Evolutionary conservation across 1,284 basidiomycete species (phyloP).

Genomic region (Coniophora puteana): DNA sequence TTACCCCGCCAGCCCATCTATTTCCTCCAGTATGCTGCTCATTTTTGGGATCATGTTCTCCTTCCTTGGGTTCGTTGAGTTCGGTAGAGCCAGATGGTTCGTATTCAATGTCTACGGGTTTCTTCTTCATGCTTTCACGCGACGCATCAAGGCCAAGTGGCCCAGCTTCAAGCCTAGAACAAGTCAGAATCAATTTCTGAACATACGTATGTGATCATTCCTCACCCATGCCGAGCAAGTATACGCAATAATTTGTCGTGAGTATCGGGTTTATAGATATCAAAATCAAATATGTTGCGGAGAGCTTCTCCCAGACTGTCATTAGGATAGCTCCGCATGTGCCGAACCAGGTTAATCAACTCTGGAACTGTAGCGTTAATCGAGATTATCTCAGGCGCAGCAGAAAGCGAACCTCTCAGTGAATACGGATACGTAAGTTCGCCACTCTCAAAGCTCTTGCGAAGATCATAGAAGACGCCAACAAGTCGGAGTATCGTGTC

Average conservation of each 20-base stretch:
- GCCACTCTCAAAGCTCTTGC: constrained; percentile 53
- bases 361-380: constrained; percentile 34
- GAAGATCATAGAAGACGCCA: constrained; percentile 58
- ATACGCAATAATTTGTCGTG: constrained; percentile 57
- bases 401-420: constrained; percentile 42
- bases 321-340: constrained; percentile 55
- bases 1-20: constrained; percentile 58
- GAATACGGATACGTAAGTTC: constrained; percentile 62
- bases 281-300: constrained; percentile 66
- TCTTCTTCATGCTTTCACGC: constrained; percentile 43
- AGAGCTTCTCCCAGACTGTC: constrained; percentile 53
- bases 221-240: constrained; percentile 55
- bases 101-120: constrained; percentile 53
- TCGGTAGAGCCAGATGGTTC: constrained; percentile 46
- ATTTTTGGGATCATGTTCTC: constrained; percentile 50
- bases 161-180: constrained; percentile 45
- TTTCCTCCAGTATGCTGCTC: constrained; percentile 58
- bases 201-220: constrained; percentile 2
- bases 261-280: constrained; percentile 60
- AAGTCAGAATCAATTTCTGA: constrained; percentile 1
- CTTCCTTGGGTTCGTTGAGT: constrained; percentile 52
- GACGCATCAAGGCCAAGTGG: constrained; percentile 52
- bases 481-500: constrained; percentile 54
- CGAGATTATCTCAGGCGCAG: background rate
- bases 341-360: constrained; percentile 59